Conservation (phyloP, 1,284 basidiomycete species). For the Boletus sp. region DNA sequence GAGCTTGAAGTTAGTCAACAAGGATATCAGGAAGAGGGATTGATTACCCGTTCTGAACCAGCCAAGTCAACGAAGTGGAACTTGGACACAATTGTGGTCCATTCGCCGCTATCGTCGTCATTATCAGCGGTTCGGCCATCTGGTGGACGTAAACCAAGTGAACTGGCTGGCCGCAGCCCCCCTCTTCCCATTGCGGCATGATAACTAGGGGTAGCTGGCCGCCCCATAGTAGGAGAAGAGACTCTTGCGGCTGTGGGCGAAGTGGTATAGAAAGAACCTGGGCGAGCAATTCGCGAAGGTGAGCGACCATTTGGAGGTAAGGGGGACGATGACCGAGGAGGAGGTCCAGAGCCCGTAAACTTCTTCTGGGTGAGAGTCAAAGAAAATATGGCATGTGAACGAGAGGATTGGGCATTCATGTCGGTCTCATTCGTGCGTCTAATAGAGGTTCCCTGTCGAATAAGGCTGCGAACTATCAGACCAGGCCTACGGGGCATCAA, state of each 20-base stretch:
- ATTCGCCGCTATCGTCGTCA: constrained; percentile 71
- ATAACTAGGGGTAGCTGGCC: constrained; percentile 74
- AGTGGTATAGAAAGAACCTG: constrained; percentile 62
- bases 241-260: constrained; percentile 46
- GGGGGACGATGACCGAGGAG: constrained; percentile 72
- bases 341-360: constrained; percentile 59
- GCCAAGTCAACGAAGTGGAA: constrained; percentile 99
- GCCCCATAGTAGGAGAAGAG: constrained; percentile 68
- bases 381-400: constrained; percentile 98
- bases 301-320: constrained; percentile 67
- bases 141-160: constrained; percentile 54
- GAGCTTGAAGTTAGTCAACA: constrained; percentile 21
- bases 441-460: constrained; percentile 84
- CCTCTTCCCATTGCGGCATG: constrained; percentile 66
- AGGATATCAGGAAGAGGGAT: constrained; percentile 6
- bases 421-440: constrained; percentile 96
- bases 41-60: constrained; percentile 85
- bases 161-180: constrained; percentile 71
- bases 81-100: constrained; percentile 89
- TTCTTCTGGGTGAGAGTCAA: constrained; percentile 89
- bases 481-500: constrained; percentile 5
- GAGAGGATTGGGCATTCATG: constrained; percentile 97
- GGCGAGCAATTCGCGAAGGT: constrained; percentile 72
- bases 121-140: constrained; percentile 43
- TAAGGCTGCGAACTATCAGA: constrained; percentile 47